Conservation (phyloP, 2,329 filamentous ascomycete genomes). For the Xylaria hypoxylon region DNA sequence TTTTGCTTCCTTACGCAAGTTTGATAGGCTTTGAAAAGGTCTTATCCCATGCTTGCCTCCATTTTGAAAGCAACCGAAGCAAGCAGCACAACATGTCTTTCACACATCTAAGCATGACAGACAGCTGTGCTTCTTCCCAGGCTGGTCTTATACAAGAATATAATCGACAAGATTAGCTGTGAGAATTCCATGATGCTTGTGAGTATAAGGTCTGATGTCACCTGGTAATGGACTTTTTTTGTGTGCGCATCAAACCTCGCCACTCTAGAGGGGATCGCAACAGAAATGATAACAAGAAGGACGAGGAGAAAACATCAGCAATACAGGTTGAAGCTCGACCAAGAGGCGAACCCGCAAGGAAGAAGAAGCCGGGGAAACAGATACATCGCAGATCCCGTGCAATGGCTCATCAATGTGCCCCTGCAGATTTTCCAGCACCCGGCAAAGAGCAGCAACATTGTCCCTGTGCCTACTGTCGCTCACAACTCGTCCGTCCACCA, state of each 20-base stretch:
- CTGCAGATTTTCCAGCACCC: background rate
- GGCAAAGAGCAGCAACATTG: slow-evolving; percentile 4
- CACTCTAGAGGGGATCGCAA: slow-evolving; percentile 14
- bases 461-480: background rate
- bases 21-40: background rate
- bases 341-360: background rate
- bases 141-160: slow-evolving; percentile 6
- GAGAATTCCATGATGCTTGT: background rate
- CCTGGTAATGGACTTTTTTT: slow-evolving; percentile 33
- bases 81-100: slow-evolving; percentile 13
- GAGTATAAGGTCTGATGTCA: background rate
- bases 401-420: slow-evolving; percentile 13
- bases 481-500: background rate
- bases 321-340: slow-evolving; percentile 14
- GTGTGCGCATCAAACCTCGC: slow-evolving; percentile 28
- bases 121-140: background rate
- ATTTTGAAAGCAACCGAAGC: slow-evolving; percentile 20
- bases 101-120: background rate
- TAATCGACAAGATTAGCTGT: background rate
- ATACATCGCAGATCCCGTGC: background rate
- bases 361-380: background rate
- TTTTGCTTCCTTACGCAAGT: background rate
- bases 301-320: background rate
- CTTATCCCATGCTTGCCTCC: slow-evolving; percentile 22
- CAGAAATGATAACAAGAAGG: slow-evolving; percentile 9